A percentile compares a stretch with the other conserved stretches of the same genome.
Conservation (phyloP, 2,329 filamentous ascomycete species). For the Apiospora pterosperma region DNA sequence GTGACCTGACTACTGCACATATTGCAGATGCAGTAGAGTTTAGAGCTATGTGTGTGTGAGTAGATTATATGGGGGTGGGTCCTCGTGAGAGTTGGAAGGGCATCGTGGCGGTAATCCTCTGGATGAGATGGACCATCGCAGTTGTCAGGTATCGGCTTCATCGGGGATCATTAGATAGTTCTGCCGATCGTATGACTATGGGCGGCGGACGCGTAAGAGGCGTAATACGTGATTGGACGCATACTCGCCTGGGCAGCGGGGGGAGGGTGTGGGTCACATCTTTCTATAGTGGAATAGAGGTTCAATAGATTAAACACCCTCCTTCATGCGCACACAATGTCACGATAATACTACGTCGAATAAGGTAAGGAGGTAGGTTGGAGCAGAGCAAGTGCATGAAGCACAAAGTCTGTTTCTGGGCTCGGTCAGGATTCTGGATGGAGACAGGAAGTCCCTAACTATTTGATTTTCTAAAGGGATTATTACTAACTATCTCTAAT, state of each 20-base stretch:
- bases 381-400: too few species aligned
- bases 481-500: too few species aligned
- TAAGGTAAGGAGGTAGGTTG: too few species aligned
- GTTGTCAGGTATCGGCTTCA: neutral
- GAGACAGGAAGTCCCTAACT: too few species aligned
- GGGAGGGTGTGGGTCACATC: too few species aligned
- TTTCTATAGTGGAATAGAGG: too few species aligned
- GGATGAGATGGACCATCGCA: neutral
- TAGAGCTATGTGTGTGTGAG: neutral
- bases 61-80: conserved; percentile 1
- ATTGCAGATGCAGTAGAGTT: neutral
- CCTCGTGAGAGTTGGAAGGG: neutral
- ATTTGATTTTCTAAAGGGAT: too few species aligned
- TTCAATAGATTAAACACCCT: neutral
- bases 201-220: neutral
- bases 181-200: conserved; percentile 3
- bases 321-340: neutral
- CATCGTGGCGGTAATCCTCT: neutral
- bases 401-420: too few species aligned
- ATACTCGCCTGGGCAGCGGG: neutral
- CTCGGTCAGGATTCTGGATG: too few species aligned
- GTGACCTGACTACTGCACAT: neutral
- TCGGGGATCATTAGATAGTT: neutral
- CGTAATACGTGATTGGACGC: neutral
- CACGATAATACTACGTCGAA: too few species aligned